phyloP scores from a whole-genome alignment of 805 yeast species.

The Hanseniaspora thailandica region DNA sequence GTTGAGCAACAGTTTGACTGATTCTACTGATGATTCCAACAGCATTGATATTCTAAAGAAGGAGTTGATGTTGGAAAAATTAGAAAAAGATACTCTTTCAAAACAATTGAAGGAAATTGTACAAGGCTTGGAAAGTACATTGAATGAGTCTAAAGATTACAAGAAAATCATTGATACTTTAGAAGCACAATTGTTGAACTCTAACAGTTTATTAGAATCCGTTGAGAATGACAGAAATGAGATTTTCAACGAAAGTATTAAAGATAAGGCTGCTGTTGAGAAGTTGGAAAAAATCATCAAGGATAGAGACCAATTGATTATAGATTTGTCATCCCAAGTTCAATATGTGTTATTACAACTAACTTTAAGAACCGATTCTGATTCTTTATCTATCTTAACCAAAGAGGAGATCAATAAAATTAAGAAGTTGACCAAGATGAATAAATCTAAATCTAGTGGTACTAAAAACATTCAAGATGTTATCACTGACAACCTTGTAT shows the following conservation, averaged over 20 bases:
- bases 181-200: slow-evolving; percentile 44
- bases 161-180: slow-evolving; percentile 45
- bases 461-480: slow-evolving; percentile 57
- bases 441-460: slow-evolving; percentile 24
- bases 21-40: slow-evolving; percentile 22
- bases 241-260: slow-evolving; percentile 21
- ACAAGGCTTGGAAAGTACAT: slow-evolving; percentile 61
- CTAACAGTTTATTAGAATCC: slow-evolving; percentile 45
- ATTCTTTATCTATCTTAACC: slow-evolving; percentile 43
- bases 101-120: slow-evolving; percentile 60
- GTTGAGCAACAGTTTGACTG: not conserved
- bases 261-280: slow-evolving; percentile 21
- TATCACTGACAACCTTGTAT: slow-evolving; percentile 61
- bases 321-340: slow-evolving; percentile 75
- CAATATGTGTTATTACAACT: slow-evolving; percentile 60
- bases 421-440: slow-evolving; percentile 33
- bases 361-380: slow-evolving; percentile 43
- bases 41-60: slow-evolving; percentile 44
- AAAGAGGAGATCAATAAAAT: slow-evolving; percentile 54
- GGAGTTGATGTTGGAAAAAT: slow-evolving; percentile 55
- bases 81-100: slow-evolving; percentile 59
- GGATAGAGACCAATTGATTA: slow-evolving; percentile 43
- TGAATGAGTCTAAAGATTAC: slow-evolving; percentile 63
- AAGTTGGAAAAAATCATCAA: slow-evolving; percentile 30
- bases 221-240: slow-evolving; percentile 37